Base-by-base conservation (phyloP, 2,329 filamentous ascomycete species). In the Epichloe bromicola region DNA sequence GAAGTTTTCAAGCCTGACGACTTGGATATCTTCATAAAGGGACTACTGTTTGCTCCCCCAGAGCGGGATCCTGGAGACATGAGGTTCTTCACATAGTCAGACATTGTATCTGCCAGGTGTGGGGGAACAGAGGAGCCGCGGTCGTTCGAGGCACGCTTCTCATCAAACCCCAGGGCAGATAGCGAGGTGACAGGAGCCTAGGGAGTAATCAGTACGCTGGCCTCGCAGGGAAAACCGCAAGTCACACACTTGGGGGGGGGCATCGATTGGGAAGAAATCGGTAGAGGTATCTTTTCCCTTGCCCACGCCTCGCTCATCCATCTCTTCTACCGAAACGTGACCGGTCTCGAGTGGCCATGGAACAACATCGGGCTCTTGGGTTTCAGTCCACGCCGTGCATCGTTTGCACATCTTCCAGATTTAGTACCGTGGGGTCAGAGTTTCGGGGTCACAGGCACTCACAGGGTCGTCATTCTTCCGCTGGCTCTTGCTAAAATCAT, bases 311-410 rank as follows among this genome's bases (percentile, higher is more conserved):
- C 3, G 47, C 45, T 11, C 26, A 30, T 56, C 50, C 1, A 37
- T 33, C 40, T 68, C 66, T 33, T 68, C 66, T 0, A 56, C 43
- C 0, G 65, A 66, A 11, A 65, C 52, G 33, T 68, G 65, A 0
- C 65, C 66, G 0, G 65, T 65, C 30, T 62, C 61, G 1, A 67
- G 56, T 0, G 61, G 60, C 0, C 53, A 49, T 0, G 66, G 65
- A 0, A 55, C 58, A 3, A 68, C 61, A 1, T 54, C 56, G 1
- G 62, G 62, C 36, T 70, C 68, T 39, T 69, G 66, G 1, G 60
- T 63, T 34, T 66, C 63, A 0, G 51, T 58, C 68, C 68, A 71
- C 3, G 62, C 65, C 10, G 57, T 59, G 49, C 68, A 71, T 50
- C 58, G 55, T 40, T 53, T 58, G 54, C 68, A 71, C 37, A 56